These are phyloP conservation scores for Favolaschia claudopus DNA, from an alignment of 768 basidiomycete genomes.

Conservation along the genomic window DNA sequence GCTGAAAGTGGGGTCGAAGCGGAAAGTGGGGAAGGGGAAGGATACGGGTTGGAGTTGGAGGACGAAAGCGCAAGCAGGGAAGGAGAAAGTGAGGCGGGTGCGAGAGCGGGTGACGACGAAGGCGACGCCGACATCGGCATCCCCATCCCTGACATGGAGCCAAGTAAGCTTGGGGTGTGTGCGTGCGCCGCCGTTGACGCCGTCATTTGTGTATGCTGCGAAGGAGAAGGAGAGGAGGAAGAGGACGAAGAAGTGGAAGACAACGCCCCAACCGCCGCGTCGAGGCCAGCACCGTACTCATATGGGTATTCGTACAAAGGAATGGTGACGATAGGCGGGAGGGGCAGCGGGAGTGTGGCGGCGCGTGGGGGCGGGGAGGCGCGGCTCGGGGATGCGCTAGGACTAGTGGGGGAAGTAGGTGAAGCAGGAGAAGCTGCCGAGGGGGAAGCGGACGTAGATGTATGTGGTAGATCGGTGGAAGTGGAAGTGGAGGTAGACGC, in stretches of 20 bases:
- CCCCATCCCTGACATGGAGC: no score
- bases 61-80: no score
- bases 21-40: neutral
- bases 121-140: neutral
- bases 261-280: no score
- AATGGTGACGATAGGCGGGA: conserved; percentile 12
- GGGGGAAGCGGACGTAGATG: neutral
- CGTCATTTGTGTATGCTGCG: no score
- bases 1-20: no score
- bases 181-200: no score
- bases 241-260: neutral
- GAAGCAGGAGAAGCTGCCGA: neutral
- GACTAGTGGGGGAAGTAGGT: neutral
- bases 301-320: no score
- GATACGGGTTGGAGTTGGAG: neutral
- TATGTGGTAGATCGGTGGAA: neutral
- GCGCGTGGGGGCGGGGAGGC: neutral
- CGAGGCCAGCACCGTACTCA: no score
- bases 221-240: neutral
- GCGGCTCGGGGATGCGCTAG: neutral
- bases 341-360: conserved; percentile 8
- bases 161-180: no score
- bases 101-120: conserved; percentile 10
- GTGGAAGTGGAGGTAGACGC: neutral
- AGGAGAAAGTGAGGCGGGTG: no score